Base-by-base conservation (phyloP, 2,329 filamentous ascomycete species). In the Alternaria brassicicola region DNA sequence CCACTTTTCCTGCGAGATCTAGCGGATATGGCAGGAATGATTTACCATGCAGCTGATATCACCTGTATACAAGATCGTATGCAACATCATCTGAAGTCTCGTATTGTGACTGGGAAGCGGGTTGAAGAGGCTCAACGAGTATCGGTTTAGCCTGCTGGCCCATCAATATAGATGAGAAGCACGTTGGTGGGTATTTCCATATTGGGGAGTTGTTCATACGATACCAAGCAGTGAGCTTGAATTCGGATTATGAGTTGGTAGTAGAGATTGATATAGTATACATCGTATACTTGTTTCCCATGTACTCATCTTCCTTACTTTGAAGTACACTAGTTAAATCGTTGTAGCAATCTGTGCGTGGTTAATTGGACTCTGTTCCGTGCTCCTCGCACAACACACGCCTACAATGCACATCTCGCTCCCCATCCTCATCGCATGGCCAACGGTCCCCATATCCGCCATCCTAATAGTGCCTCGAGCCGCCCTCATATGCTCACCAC, bases 11-110 rank as follows among this genome's bases (percentile, higher is more conserved):
- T 23, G n/a, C 30, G 15, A 17, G 6, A 39, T 39, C 19, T 23
- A 23, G 19, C 10, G 6, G 23, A n/a, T n/a, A n/a, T 15, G 25
- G 47, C 53, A 49, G 36, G 48, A 53, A 26, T 50, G 36, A 17
- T 17, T 33, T 52, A 56, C 42, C 53, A 57, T 57, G 54, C 35
- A 7, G 38, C 19, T 33, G 49, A 49, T 49, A 53, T 61, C 38
- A 48, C 39, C 48, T 30, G 25, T 51, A 41, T 41, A 39, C 13
- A 51, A 39, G 23, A n/a, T 28, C 35, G 28, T 30, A 56, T 42
- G 26, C 23, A 41, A n/a, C 12, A 19, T 45, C 33, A 33, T 38
- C 17, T 46, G 23, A n/a, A 41, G 23, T 47, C 43, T 59, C 53
- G 43, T 46, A 15, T 46, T 12, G 43, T 46, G 33, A 46, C 43